phyloP scores from a whole-genome alignment of 225 moss, liverwort and hornwort genomes.

The Bryoerythrophyllum caledonicum region DNA sequence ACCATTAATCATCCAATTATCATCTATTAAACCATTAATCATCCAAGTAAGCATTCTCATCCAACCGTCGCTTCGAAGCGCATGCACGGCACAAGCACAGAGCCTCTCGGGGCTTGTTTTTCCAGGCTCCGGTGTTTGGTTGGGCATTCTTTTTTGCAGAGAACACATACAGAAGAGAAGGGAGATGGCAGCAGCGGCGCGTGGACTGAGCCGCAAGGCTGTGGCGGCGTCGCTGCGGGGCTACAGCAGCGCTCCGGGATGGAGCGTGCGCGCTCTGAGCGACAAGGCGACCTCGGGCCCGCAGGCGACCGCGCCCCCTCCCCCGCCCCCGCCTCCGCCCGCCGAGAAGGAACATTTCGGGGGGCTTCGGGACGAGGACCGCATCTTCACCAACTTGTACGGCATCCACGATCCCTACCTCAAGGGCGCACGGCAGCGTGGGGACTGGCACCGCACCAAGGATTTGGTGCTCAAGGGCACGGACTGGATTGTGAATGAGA shows the following conservation, averaged over 20 bases:
- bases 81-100: too few species aligned
- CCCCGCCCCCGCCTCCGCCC: conserved; percentile 76
- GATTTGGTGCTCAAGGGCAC: conserved; percentile 82
- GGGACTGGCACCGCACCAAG: conserved; percentile 89
- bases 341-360: conserved; percentile 69
- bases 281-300: conserved; percentile 50
- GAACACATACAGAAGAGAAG: too few species aligned
- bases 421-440: conserved; percentile 67
- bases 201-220: conserved; percentile 47
- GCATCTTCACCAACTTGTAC: conserved; percentile 89
- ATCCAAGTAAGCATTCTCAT: too few species aligned
- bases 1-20: too few species aligned
- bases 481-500: conserved; percentile 95
- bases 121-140: too few species aligned
- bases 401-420: conserved; percentile 83
- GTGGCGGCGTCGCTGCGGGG: conserved; percentile 26
- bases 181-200: conserved; percentile 28
- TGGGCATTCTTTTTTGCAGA: too few species aligned
- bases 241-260: neutral
- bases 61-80: too few species aligned
- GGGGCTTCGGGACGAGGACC: conserved; percentile 67
- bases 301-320: conserved; percentile 44
- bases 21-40: too few species aligned
- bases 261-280: conserved; percentile 55
- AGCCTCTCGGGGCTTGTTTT: neutral